Conservation (phyloP, 2,329 filamentous ascomycete genomes). For the Penicillium frequentans region DNA sequence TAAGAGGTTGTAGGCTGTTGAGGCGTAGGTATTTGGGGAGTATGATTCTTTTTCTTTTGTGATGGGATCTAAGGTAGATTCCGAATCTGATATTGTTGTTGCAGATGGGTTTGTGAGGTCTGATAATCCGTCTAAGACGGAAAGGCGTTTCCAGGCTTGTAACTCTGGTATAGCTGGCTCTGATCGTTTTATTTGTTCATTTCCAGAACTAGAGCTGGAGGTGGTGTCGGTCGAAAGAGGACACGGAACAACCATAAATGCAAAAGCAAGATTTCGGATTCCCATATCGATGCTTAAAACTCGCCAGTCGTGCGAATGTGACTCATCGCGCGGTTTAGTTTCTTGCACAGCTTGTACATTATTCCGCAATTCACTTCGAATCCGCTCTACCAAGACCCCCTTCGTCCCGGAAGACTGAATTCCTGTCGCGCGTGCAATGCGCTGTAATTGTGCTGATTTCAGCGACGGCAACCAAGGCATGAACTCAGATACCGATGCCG, state of each 20-base stretch:
- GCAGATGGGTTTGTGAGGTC: not conserved
- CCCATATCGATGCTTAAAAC: constrained; percentile 83
- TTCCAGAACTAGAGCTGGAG: not conserved
- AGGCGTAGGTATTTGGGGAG: constrained; percentile 52
- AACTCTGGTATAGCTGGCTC: constrained; percentile 15
- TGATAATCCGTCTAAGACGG: constrained; percentile 26
- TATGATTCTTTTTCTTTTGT: not conserved
- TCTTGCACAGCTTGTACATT: not conserved
- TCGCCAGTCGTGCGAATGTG: constrained; percentile 34
- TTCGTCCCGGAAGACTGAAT: constrained; percentile 62
- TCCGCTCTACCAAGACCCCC: constrained; percentile 51
- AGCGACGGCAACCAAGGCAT: constrained; percentile 41
- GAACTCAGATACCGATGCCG: not conserved
- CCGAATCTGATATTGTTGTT: constrained; percentile 5
- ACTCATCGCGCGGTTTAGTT: not conserved
- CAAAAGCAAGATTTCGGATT: constrained; percentile 76
- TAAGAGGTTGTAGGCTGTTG: constrained; percentile 57
- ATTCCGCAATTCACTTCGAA: constrained; percentile 36
- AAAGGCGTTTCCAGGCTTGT: constrained; percentile 45
- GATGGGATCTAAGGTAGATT: not conserved
- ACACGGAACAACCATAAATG: constrained; percentile 53
- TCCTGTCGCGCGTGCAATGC: constrained; percentile 62
- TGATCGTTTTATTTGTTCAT: not conserved
- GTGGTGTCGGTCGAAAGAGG: not conserved
- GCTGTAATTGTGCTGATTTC: constrained; percentile 57